Base-by-base conservation (phyloP, 495 filamentous ascomycete species). In the Emericellopsis terricola region DNA sequence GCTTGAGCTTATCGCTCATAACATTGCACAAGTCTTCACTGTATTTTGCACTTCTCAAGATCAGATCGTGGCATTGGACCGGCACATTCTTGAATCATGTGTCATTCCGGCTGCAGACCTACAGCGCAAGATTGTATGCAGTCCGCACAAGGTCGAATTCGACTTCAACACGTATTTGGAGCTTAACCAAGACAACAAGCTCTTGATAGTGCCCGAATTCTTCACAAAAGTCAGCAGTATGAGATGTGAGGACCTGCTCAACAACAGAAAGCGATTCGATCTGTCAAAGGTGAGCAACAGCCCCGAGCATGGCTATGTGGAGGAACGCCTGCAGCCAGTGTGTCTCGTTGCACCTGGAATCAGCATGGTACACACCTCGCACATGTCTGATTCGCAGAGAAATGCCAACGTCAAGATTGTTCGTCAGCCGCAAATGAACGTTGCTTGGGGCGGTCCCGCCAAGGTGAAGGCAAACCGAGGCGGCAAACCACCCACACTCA, bases 221-320 rank as follows among this genome's bases (percentile, higher is more conserved):
- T n/a, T n/a, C n/a, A n/a, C n/a, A 0, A 33, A 40, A 21, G 33
- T 55, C 8, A 27, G 18, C n/a, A 27, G 38, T 1, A 38, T 55
- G 3, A 23, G 40, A 13, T 55, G 51, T 43, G 41, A 46, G 13
- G 49, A 57, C 38, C 40, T 50, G 4, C 41, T 48, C 3, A 29
- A 37, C 17, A 48, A 50, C 34, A 38, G 44, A 11, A 45, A 49
- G 29, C 34, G 38, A 1, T 47, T 57, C 34, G 33, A 36, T 28
- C 11, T 47, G 7, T 38, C 41, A 19, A 55, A 45, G 29, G 30
- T 55, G 9, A 29, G 44, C 4, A 45, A 47, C 3, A 19, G 3
- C 11, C 49, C 49, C 18, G 39, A 20, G 2, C 32, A 15, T 13
- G 37, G 44, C 15, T 34, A 55, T 9, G 34, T 55, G 13, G 28